Percentiles rank a stretch among this genome's conserved stretches.
Evolutionary conservation across 305 asterid genomes (phyloP).

Genomic region (Salvia sclarea): DNA sequence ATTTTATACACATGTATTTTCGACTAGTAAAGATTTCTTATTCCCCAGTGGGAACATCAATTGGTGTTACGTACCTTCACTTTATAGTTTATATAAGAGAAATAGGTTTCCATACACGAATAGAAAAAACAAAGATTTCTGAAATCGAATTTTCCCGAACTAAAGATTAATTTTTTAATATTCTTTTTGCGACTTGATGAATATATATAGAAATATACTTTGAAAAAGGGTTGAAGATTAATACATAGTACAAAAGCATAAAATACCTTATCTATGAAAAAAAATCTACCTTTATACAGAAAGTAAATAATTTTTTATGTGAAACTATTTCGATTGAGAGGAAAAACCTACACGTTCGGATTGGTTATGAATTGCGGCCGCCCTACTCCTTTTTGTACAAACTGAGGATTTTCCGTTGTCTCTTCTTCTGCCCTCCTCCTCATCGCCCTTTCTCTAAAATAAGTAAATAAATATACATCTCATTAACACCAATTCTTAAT

Average conservation of each 20-base stretch:
- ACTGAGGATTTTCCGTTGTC: slow-evolving; percentile 51
- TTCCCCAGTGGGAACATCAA: too few relatives aligned
- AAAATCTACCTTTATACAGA: too few relatives aligned
- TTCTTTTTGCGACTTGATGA: too few relatives aligned
- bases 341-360: slow-evolving; percentile 67
- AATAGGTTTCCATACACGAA: too few relatives aligned
- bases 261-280: neutral
- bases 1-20: too few relatives aligned
- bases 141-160: too few relatives aligned
- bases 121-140: too few relatives aligned
- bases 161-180: neutral
- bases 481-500: neutral
- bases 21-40: too few relatives aligned
- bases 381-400: slow-evolving; percentile 68
- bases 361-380: slow-evolving; percentile 81
- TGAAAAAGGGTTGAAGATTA: neutral
- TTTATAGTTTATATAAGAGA: too few relatives aligned
- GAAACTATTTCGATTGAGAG: neutral
- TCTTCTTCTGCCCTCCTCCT: slow-evolving; percentile 43
- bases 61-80: too few relatives aligned
- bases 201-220: neutral
- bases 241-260: slow-evolving; percentile 3
- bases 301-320: too few relatives aligned
- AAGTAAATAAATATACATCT: neutral
- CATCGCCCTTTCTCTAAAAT: slow-evolving; percentile 43